Conservation (phyloP, 1,139 yeast genomes). For the Blastobotrys arbuscula region DNA sequence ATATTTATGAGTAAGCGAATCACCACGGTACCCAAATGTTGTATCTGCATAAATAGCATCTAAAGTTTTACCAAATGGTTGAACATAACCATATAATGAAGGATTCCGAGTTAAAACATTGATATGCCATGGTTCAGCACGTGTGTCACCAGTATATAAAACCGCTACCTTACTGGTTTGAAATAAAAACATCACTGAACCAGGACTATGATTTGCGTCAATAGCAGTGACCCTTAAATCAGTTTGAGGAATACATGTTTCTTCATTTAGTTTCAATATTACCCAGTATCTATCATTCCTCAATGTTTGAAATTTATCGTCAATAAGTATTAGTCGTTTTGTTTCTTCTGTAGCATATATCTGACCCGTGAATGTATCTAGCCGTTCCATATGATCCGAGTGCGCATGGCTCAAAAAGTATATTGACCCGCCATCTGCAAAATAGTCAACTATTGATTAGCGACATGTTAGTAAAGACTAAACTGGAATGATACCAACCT, state of each 20-base stretch:
- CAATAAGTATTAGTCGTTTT: background rate
- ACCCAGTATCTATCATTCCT: background rate
- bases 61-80: slow-evolving; percentile 29
- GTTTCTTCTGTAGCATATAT: slow-evolving; percentile 6
- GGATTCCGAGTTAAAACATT: slow-evolving; percentile 39
- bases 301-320: background rate
- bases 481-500: no score
- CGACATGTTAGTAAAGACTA: no score
- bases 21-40: slow-evolving; percentile 40
- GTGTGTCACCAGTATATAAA: slow-evolving; percentile 52
- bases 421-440: slow-evolving; percentile 23
- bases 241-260: background rate
- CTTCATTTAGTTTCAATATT: background rate
- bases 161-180: slow-evolving; percentile 38
- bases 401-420: slow-evolving; percentile 52
- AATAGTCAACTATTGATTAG: slow-evolving; percentile 42
- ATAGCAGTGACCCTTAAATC: slow-evolving; percentile 31
- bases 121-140: slow-evolving; percentile 56
- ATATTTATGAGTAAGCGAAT: background rate
- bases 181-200: slow-evolving; percentile 52
- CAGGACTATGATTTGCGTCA: slow-evolving; percentile 54
- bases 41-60: slow-evolving; percentile 52
- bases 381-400: slow-evolving; percentile 51
- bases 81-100: slow-evolving; percentile 42
- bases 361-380: slow-evolving; percentile 39